Base-by-base conservation (phyloP, 2,329 filamentous ascomycete species). In the Penicillium decumbens region DNA sequence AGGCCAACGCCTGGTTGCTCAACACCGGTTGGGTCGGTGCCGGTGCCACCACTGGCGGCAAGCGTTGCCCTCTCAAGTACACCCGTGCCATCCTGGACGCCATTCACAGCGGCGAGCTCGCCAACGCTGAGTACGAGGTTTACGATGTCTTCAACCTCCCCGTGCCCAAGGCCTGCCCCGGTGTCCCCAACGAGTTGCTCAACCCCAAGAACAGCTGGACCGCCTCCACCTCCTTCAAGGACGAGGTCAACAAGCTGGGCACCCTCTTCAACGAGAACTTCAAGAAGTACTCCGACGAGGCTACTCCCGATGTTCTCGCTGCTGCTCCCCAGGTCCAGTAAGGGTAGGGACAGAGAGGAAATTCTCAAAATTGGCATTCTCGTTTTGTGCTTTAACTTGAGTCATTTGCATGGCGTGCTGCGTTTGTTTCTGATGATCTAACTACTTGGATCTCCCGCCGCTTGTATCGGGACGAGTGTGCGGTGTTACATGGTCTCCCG, bases 1-100 rank as follows among this genome's bases (percentile, higher is more conserved):
- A 90, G 67, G 87, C 90, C 75, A 95, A 95, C 72, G 93, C 92
- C 65, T 98, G 93, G 93, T 81, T 98, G 62, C 86, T 98, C 74
- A 96, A 96, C 86, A 96, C 91, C 65, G 91, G 91, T 64, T 96
- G 91, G 91, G 90, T 95, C 69, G 91, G 91, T 69, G 91, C 91
- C 65, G 89, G 89, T 68, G 88, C 87, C 67, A 84, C 86, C 65
- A 93, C 90, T 66, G 92, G 91, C 60, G 91, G 91, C 73, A 95
- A 95, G 83, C 88, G 92, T 63, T 97, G 92, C 83, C 92, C 92
- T 57, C 82, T 97, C 72, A 96, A 96, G 79, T 98, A 97, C 80
- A 98, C 93, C 33, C 91, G 93, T 66, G 92, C 93, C 65, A 97
- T 98, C 72, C 85, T 98, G 64, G 92, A 98, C 73, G 88, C 92